phyloP scores from a whole-genome alignment of 352 stramenopile species.

The Phytophthora quininea region DNA sequence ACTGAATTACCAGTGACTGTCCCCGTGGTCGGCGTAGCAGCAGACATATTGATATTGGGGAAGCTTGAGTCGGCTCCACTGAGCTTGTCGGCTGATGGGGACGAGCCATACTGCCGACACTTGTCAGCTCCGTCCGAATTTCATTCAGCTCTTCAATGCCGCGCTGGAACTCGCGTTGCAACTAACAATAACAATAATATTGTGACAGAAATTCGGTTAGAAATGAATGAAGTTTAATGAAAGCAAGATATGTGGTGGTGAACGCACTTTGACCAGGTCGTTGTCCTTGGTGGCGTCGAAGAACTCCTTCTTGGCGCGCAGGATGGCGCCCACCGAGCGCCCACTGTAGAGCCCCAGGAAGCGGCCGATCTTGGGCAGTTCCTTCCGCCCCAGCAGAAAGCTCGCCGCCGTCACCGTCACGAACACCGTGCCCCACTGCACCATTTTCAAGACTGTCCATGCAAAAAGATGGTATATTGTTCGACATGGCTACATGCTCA shows the following conservation, averaged over 20 bases:
- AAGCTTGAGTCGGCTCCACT: neutral
- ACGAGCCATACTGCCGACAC: conserved; percentile 64
- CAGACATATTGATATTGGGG: conserved; percentile 6
- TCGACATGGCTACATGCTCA: neutral
- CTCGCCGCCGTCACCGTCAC: conserved; percentile 69
- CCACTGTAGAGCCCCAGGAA: conserved; percentile 67
- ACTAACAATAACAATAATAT: conserved; percentile 46
- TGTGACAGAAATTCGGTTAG: neutral
- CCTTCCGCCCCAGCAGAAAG: conserved; percentile 72
- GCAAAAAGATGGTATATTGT: too few relatives aligned
- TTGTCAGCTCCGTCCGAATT: conserved; percentile 79
- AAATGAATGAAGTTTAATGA: neutral
- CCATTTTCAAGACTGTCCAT: conserved; percentile 57
- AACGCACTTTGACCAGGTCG: conserved; percentile 71
- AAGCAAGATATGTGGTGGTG: neutral
- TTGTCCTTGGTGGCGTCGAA: conserved; percentile 84
- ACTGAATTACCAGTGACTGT: neutral
- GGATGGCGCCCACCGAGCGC: conserved; percentile 65
- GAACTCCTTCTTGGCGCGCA: conserved; percentile 85
- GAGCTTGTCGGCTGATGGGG: conserved; percentile 49
- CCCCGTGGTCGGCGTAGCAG: neutral
- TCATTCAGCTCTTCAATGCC: conserved; percentile 83
- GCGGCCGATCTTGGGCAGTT: conserved; percentile 73
- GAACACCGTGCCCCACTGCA: conserved; percentile 71
- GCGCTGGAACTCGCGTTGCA: conserved; percentile 80